Base-by-base conservation (phyloP, 2,329 filamentous ascomycete genomes). In the Diaporthe velutina region DNA sequence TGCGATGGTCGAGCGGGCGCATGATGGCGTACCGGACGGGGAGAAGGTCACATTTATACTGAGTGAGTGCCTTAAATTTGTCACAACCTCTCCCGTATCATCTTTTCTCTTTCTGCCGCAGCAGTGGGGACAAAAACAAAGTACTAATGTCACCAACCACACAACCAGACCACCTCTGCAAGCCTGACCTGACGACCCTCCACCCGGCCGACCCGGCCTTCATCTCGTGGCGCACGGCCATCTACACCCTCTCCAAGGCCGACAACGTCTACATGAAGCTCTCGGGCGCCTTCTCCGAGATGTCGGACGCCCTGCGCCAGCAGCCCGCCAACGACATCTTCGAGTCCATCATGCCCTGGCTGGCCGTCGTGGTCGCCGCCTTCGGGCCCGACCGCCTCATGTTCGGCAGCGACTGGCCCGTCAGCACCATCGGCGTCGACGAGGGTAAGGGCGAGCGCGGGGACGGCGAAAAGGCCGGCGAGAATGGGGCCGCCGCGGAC, bases 361-460 rank as follows among this genome's bases (percentile, higher is more conserved):
- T 95, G 2, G 90, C 92, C 75, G 90, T 93, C 70, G 85, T 96
- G 0, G 90, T 97, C 70, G 89, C 91, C 38, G 89, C 89, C 1
- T 98, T 98, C 80, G 92, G 93, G 1, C 85, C 93, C 0, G 81
- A 86, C 30, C 89, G 95, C 77, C 89, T 97, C 81, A 95, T 98
- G 93, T 98, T 97, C 83, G 96, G 93, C 33, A 96, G 93, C 77
- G 95, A 98, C 83, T 98, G 96, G 96, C 96, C 96, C 2, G 93
- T 98, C 0, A 98, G 95, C 84, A 96, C 95, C 76, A 85, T 95
- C 0, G 73, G 76, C 57, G 78, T 81, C 0, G 84, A 83, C 8
- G 17, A 22, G 17, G 19, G 17, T 7, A 48, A 48, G 42, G 42
- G 17, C 19, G 42, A 17, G 15, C 5, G 4, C 2, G 42, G 7